Conservation (phyloP, 441 rosid species). For the Adansonia gregorii region DNA sequence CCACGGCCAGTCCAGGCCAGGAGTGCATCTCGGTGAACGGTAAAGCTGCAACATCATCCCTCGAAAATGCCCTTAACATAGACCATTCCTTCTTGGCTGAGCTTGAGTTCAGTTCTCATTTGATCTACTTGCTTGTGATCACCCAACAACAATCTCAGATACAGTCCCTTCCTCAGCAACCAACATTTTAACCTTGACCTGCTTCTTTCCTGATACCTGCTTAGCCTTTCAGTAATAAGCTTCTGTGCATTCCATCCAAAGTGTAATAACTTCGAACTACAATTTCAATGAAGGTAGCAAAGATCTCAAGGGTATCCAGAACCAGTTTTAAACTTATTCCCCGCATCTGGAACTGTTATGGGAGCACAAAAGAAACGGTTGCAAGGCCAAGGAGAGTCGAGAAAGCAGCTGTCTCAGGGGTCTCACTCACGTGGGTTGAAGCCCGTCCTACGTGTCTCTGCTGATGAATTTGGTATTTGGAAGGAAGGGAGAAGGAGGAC, state of each 20-base stretch:
- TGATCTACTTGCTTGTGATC: slow-evolving; percentile 90
- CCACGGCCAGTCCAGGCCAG: too few relatives aligned
- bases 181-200: slow-evolving; percentile 81
- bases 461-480: slow-evolving; percentile 21
- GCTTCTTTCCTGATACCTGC: slow-evolving; percentile 82
- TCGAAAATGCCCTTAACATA: slow-evolving; percentile 84
- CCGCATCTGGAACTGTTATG: slow-evolving; percentile 73
- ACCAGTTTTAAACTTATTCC: slow-evolving; percentile 72
- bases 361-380: slow-evolving; percentile 83
- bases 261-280: slow-evolving; percentile 7
- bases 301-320: slow-evolving; percentile 45
- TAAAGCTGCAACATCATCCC: slow-evolving; percentile 41
- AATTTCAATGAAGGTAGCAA: slow-evolving; percentile 2
- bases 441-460: slow-evolving; percentile 14
- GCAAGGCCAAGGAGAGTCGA: slow-evolving; percentile 55
- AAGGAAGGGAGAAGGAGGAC: slow-evolving; percentile 24
- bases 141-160: slow-evolving; percentile 73
- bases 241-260: slow-evolving; percentile 53
- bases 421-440: slow-evolving; percentile 18
- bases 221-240: slow-evolving; percentile 73
- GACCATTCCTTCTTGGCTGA: slow-evolving; percentile 91
- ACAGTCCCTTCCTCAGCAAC: slow-evolving; percentile 57
- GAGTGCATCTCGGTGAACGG: background rate
- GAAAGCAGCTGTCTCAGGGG: slow-evolving; percentile 25
- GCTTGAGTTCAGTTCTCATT: slow-evolving; percentile 81